A percentile compares a stretch with the other conserved stretches of the same genome.
These are phyloP conservation scores for Russula griseocarnosa DNA, from an alignment of 768 basidiomycete species.

Conservation along the genomic window DNA sequence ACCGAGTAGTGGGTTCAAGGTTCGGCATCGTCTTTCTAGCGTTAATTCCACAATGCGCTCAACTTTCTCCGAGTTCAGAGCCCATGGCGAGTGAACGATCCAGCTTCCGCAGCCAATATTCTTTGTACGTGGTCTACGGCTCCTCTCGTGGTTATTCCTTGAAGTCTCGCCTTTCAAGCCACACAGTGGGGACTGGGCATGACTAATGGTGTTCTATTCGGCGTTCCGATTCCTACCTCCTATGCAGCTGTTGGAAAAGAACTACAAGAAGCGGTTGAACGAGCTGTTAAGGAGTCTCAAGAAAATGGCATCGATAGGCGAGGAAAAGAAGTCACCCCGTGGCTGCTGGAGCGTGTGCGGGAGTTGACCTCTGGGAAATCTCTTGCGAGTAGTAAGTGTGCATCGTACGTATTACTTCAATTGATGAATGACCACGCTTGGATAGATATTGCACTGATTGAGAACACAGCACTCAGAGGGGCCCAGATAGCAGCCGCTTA, in stretches of 20 bases:
- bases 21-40: conserved; percentile 31
- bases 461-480: conserved; percentile 81
- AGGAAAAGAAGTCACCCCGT: conserved; percentile 93
- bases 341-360: conserved; percentile 79
- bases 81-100: conserved; percentile 70
- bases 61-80: conserved; percentile 43
- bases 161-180: conserved; percentile 42
- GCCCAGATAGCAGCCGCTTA: conserved; percentile 78
- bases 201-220: conserved; percentile 75
- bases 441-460: conserved; percentile 78
- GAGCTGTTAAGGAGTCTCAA: conserved; percentile 80
- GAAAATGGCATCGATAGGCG: conserved; percentile 69
- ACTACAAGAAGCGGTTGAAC: conserved; percentile 76
- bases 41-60: background rate
- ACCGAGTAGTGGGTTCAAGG: conserved; percentile 76
- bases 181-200: conserved; percentile 66
- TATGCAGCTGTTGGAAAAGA: conserved; percentile 61
- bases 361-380: conserved; percentile 78
- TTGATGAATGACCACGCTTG: background rate
- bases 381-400: conserved; percentile 58
- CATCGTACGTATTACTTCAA: background rate
- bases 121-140: conserved; percentile 50
- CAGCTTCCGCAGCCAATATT: conserved; percentile 64
- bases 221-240: conserved; percentile 81
- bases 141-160: conserved; percentile 1